These are phyloP conservation scores for Podila epicladia DNA, from an alignment of 192 early-diverging fungal genomes.

Conservation along the genomic window DNA sequence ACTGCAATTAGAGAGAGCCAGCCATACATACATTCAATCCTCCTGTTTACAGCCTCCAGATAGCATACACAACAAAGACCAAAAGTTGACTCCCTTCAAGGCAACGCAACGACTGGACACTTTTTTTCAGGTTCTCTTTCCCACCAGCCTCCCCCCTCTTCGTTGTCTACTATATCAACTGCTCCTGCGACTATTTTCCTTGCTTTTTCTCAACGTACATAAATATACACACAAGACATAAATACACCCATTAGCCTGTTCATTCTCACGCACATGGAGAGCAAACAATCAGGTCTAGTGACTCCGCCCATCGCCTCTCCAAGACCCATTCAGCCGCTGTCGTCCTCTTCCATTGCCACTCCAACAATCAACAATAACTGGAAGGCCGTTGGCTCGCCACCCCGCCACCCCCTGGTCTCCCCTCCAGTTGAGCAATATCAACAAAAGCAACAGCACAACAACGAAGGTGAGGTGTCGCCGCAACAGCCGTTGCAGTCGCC, in stretches of 20 bases:
- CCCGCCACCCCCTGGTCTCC: slow-evolving; percentile 54
- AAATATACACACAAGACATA: not conserved
- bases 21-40: no score
- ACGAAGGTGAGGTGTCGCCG: not conserved
- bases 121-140: no score
- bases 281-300: slow-evolving; percentile 13
- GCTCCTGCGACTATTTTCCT: not conserved
- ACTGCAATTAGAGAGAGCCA: no score
- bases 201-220: not conserved
- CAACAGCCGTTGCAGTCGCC: not conserved
- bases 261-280: slow-evolving; percentile 8
- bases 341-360: slow-evolving; percentile 1
- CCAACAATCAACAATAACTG: slow-evolving; percentile 47
- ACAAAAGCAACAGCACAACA: not conserved
- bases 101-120: no score
- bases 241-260: not conserved
- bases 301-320: slow-evolving; percentile 23
- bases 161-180: no score
- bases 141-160: no score
- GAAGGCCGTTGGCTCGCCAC: slow-evolving; percentile 71
- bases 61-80: no score
- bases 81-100: no score
- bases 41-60: no score
- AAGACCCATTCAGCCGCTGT: slow-evolving; percentile 10
- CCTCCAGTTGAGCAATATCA: slow-evolving; percentile 24